phyloP scores from a whole-genome alignment of 495 filamentous ascomycete species.

The Aspergillus incahuasiensis region DNA sequence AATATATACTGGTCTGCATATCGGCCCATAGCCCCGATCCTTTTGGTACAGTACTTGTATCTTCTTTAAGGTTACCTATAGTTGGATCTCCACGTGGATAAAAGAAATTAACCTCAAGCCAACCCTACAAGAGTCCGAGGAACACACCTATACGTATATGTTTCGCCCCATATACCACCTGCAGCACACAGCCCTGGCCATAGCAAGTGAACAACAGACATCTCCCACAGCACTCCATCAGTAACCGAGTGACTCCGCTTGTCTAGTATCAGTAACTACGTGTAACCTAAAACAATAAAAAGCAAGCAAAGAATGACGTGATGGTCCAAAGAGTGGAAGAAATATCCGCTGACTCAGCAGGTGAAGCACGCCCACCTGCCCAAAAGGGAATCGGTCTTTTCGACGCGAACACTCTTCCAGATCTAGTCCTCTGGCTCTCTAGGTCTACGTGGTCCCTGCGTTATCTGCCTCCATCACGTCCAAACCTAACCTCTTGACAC shows the following conservation, averaged over 20 bases:
- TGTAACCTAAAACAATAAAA: too few species aligned
- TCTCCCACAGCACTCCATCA: too few species aligned
- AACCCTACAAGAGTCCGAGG: not conserved
- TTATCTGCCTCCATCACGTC: too few species aligned
- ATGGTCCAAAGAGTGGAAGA: not conserved
- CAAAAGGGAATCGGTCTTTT: not conserved
- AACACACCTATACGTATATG: too few species aligned
- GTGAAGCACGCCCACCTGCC: not conserved
- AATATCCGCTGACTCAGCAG: not conserved
- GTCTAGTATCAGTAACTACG: too few species aligned
- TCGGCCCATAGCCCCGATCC: too few species aligned
- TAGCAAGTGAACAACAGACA: too few species aligned
- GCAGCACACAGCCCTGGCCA: not conserved
- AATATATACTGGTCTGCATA: too few species aligned
- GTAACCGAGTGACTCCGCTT: too few species aligned
- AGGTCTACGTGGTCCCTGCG: too few species aligned
- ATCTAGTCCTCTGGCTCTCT: not conserved
- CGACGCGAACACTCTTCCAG: not conserved
- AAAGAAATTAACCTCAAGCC: not conserved
- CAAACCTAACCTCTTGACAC: too few species aligned
- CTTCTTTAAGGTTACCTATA: not conserved
- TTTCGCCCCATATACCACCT: not conserved
- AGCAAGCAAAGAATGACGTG: not conserved
- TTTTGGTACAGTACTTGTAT: too few species aligned
- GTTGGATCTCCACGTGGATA: not conserved